Percentiles rank a stretch among this genome's conserved stretches.
Evolutionary conservation across 2,329 filamentous ascomycete species (phyloP).

Genomic region (Grosmannia clavigera): DNA sequence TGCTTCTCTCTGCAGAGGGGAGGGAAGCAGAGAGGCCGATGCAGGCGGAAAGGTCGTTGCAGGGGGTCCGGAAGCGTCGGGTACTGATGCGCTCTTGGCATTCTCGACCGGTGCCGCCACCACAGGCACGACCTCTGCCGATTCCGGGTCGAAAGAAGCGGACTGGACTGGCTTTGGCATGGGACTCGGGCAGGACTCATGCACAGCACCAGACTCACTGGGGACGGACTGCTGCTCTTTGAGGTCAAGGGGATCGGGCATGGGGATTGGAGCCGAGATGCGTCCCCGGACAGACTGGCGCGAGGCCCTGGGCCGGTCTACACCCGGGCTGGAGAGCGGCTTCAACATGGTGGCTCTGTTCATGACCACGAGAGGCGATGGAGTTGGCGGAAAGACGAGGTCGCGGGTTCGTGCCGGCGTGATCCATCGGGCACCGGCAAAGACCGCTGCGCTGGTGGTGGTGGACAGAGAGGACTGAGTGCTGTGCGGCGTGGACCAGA

Average conservation of each 20-base stretch:
- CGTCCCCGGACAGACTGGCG: constrained; percentile 42
- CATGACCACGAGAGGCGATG: background rate
- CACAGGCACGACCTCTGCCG: too few relatives aligned
- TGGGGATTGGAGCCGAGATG: constrained; percentile 50
- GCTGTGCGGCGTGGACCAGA: too few relatives aligned
- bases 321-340: constrained; percentile 21
- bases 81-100: too few relatives aligned
- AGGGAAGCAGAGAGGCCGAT: too few relatives aligned
- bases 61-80: too few relatives aligned
- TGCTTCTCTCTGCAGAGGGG: too few relatives aligned
- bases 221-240: background rate
- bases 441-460: background rate
- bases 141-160: too few relatives aligned
- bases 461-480: background rate
- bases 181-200: too few relatives aligned
- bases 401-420: background rate
- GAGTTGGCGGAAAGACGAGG: background rate
- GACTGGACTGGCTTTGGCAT: too few relatives aligned
- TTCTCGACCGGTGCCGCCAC: too few relatives aligned
- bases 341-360: constrained; percentile 28
- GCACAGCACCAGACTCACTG: background rate
- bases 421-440: background rate
- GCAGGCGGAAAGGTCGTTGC: too few relatives aligned
- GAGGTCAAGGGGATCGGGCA: constrained; percentile 27
- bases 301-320: constrained; percentile 26